A percentile compares a stretch with the other conserved stretches of the same genome.
These are phyloP conservation scores for Gossypium anomalum DNA, from an alignment of 345 rosid genomes.

Conservation along the genomic window DNA sequence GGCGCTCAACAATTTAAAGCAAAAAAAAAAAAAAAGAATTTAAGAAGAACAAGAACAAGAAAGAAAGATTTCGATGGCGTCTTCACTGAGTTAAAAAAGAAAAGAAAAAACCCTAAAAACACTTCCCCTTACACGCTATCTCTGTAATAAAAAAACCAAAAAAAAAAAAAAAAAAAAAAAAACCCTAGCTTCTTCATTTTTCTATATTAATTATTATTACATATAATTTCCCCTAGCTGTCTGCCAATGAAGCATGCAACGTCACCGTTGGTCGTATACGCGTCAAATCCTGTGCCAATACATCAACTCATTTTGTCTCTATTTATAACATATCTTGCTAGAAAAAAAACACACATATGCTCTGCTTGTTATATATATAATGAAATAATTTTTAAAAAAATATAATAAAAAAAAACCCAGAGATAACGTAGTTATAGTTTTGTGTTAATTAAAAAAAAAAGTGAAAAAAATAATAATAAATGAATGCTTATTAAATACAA, in stretches of 20 bases:
- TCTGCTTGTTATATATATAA: too few species aligned
- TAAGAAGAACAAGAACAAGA: neutral
- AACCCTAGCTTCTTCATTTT: slow-evolving; percentile 20
- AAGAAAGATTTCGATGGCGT: neutral
- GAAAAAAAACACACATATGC: too few species aligned
- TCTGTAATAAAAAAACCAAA: slow-evolving; percentile 15
- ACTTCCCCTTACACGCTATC: slow-evolving; percentile 27
- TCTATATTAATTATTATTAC: slow-evolving; percentile 9
- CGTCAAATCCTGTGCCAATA: neutral
- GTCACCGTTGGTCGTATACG: slow-evolving; percentile 3
- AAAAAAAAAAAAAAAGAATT: neutral
- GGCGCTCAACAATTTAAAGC: slow-evolving; percentile 22
- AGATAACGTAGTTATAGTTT: too few species aligned
- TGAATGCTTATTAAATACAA: neutral
- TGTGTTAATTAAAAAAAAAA: too few species aligned
- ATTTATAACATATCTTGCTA: too few species aligned
- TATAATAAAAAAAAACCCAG: too few species aligned
- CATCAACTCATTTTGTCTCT: neutral
- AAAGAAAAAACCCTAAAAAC: neutral
- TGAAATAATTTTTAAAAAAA: too few species aligned
- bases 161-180: neutral
- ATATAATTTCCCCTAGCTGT: slow-evolving; percentile 20
- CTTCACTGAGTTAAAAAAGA: neutral
- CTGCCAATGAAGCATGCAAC: slow-evolving; percentile 14
- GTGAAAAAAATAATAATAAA: too few species aligned